Evolutionary conservation across 177 flowering plant genomes (phyloP).

Genomic region (Telopea speciosissima): DNA sequence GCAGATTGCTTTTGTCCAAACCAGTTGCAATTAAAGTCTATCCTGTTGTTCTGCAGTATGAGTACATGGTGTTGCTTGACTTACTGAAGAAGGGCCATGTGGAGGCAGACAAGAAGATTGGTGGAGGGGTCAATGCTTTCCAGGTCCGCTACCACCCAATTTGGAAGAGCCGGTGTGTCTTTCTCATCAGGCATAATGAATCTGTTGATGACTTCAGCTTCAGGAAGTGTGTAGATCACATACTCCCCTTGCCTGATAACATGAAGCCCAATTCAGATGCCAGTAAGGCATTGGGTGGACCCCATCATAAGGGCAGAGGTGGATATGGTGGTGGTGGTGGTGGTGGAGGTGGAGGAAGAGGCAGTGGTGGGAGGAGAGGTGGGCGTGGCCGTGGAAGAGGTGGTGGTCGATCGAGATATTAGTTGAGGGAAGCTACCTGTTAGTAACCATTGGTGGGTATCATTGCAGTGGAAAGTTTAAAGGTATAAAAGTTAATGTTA

Average conservation of each 20-base stretch:
- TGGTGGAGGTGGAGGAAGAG: constrained; percentile 33
- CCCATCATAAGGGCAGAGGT: constrained; percentile 9
- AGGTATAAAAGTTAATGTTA: neutral
- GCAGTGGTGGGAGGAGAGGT: constrained; percentile 25
- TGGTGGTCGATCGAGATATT: constrained; percentile 32
- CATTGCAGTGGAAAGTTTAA: neutral
- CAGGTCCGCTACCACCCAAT: constrained; percentile 68
- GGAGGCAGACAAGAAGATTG: constrained; percentile 72
- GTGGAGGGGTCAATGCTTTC: constrained; percentile 58
- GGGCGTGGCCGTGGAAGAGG: constrained; percentile 45
- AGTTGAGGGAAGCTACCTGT: neutral
- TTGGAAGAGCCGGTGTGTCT: constrained; percentile 83
- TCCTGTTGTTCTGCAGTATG: constrained; percentile 52
- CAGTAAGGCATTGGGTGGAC: constrained; percentile 40
- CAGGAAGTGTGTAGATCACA: constrained; percentile 90
- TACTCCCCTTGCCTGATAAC: constrained; percentile 81
- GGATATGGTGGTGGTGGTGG: constrained; percentile 31
- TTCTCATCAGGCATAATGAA: constrained; percentile 59
- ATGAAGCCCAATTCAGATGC: constrained; percentile 50
- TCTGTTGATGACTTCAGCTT: constrained; percentile 89
- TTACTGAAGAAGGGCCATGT: constrained; percentile 74
- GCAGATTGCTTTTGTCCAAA: too few species aligned
- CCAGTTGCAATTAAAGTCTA: neutral
- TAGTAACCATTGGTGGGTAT: constrained; percentile 8
- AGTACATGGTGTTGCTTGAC: constrained; percentile 59